Evolutionary conservation across 257 asterid genomes (phyloP).

Genomic region (Cynanchum wilfordii): DNA sequence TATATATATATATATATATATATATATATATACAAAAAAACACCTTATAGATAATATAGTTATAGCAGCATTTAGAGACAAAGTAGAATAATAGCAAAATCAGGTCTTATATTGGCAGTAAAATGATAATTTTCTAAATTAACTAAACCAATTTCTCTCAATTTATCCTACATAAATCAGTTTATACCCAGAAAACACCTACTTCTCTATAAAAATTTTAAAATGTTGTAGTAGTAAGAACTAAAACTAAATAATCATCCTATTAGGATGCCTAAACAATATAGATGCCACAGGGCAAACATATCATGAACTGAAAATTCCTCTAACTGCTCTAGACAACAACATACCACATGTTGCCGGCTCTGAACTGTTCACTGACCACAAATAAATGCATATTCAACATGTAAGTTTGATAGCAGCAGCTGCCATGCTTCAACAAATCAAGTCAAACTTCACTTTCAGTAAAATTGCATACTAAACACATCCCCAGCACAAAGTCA

Average conservation of each 20-base stretch:
- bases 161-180: not conserved
- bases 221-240: not conserved
- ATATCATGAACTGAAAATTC: not conserved
- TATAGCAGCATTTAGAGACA: too few species aligned
- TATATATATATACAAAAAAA: too few species aligned
- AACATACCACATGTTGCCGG: constrained; percentile 19
- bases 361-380: constrained; percentile 23
- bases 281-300: not conserved
- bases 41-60: too few species aligned
- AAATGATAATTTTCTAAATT: not conserved
- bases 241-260: not conserved
- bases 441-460: constrained; percentile 29
- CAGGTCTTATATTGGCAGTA: too few species aligned
- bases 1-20: too few species aligned
- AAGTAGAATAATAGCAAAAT: too few species aligned
- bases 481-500: constrained; percentile 26
- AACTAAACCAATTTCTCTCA: not conserved
- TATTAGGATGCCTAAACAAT: constrained; percentile 1
- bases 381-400: constrained; percentile 20
- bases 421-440: constrained; percentile 26
- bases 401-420: constrained; percentile 26
- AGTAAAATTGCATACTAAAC: constrained; percentile 31
- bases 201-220: too few species aligned
- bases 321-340: constrained; percentile 8
- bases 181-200: not conserved